Base-by-base conservation (phyloP, 2,329 filamentous ascomycete species). In the Scleromitrula shiraiana region DNA sequence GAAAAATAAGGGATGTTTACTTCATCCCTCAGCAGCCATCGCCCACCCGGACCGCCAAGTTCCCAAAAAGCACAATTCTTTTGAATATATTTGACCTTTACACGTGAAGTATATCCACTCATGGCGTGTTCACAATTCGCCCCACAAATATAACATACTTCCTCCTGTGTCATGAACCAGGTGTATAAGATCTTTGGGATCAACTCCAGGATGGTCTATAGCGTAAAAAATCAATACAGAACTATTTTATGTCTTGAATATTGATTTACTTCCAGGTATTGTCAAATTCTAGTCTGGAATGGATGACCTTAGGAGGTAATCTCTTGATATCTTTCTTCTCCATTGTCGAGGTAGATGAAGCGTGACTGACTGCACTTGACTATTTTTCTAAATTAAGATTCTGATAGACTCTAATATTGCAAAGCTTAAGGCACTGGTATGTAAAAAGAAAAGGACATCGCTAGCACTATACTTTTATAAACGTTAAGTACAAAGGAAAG, bases 91-190 rank as follows among this genome's bases (percentile, higher is more conserved):
- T 0, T 2, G 15, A 22, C 5, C 27, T 30, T 41, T 30, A 41
- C 19, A 20, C 26, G 40, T 41, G 40, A 30, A 32, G 19, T 5
- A 20, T 41, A 41, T 23, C 17, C 26, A 1, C 0, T 0, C 5
- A 0, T 0, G 7, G 26, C 26, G 0, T 12, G 0, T 0, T 0
- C 0, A 15, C 8, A 5, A 22, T 4, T 7, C 19, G 30, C 7
- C 8, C 40, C 40, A 12, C 26, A 41, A 32, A 22, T 41, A n/a
- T 7, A 9, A 15, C 39, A 41, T 7, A 22, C 17, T 15, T 9
- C 19, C 1, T 30, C n/a, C 1, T 2, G 26, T 41, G 39, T 1
- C 14, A 41, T 41, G 26, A 41, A 32, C 26, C 1, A 2, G 0
- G 7, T 41, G 40, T n/a, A 17, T 4, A 3, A 41, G 40, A 12